Conservation (phyloP, 495 filamentous ascomycete genomes). For the Penicillium tannophilum region DNA sequence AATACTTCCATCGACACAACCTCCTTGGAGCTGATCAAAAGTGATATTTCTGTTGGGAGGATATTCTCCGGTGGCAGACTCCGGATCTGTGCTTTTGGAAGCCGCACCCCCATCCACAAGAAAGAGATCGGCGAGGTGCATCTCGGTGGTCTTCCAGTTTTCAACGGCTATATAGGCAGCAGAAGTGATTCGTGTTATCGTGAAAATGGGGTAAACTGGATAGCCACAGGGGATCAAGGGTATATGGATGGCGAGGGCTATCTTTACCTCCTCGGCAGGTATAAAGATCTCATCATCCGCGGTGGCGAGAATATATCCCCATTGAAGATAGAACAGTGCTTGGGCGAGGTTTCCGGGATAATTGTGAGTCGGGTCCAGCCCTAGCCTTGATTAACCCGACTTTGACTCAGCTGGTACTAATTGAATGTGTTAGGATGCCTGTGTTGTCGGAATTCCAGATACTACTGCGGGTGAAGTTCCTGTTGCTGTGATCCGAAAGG, state of each 20-base stretch:
- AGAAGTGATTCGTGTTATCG: constrained; percentile 30
- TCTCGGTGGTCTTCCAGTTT: constrained; percentile 33
- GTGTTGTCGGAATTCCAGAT: constrained; percentile 5
- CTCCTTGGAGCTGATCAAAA: background rate
- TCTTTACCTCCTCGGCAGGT: constrained; percentile 58
- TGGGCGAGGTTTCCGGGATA: background rate
- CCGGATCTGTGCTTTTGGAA: constrained; percentile 36
- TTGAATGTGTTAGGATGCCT: background rate
- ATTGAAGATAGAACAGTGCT: constrained; percentile 19
- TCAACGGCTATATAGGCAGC: constrained; percentile 30
- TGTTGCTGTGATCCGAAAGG: constrained; percentile 18
- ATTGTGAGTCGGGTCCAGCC: background rate
- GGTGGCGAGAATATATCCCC: constrained; percentile 31
- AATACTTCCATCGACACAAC: constrained; percentile 13
- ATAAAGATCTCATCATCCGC: constrained; percentile 79
- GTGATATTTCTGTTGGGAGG: constrained; percentile 29
- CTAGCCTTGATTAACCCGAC: background rate
- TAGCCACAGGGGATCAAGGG: constrained; percentile 25
- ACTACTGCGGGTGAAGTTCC: background rate
- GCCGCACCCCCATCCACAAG: constrained; percentile 20
- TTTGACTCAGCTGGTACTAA: background rate
- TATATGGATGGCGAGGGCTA: constrained; percentile 35
- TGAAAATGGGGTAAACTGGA: constrained; percentile 29
- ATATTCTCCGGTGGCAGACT: constrained; percentile 31
- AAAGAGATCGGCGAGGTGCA: constrained; percentile 45